Base-by-base conservation (phyloP, 495 filamentous ascomycete genomes). In the Thermothielavioides terrestris region DNA sequence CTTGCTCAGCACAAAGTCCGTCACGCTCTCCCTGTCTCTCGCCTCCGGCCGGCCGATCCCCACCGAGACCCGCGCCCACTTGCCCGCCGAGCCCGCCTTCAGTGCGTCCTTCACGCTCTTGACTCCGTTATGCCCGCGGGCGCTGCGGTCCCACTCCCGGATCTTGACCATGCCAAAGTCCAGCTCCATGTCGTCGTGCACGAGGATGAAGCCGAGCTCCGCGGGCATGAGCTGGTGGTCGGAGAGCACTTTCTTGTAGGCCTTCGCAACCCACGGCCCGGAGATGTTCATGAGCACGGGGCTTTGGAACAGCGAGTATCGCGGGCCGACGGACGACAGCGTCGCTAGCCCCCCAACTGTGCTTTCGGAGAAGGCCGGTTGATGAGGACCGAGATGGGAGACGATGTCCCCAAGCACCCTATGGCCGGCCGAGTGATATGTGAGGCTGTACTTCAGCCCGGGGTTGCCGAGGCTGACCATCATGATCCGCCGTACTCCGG, bases 151-250 rank as follows among this genome's bases (percentile, higher is more conserved):
- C 77, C 78, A 69, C 36, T 56, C 39, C 62, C 71, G 55, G 65
- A 80, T 32, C 34, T 72, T 83, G 5, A 94, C 70, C 31, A 74
- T 77, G 1, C 88, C 87, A 10, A 87, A 55, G 21, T 72, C 67
- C 37, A 74, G 72, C 60, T 95, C 88, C 8, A 95, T 66, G 59
- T 94, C 89, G 58, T 95, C 89, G 66, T 95, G 87, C 23, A 95
- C 68, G 2, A 95, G 67, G 3, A 94, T 78, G 14, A 95, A 67
- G 0, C 62, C 63, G 0, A 77, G 56, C 21, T 77, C 69, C 0
- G 49, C 28, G 6, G 70, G 54, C 1, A 53, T 35, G 28, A 63
- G 65, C 15, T 55, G 38, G 18, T 65, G 37, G 18, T 50, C 57
- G 22, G 23, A 21, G 44, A 77, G 40, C 46, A 55, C 57, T 45